Evolutionary conservation across 805 yeast genomes (phyloP).

Genomic region (Hanseniaspora guilliermondii): DNA sequence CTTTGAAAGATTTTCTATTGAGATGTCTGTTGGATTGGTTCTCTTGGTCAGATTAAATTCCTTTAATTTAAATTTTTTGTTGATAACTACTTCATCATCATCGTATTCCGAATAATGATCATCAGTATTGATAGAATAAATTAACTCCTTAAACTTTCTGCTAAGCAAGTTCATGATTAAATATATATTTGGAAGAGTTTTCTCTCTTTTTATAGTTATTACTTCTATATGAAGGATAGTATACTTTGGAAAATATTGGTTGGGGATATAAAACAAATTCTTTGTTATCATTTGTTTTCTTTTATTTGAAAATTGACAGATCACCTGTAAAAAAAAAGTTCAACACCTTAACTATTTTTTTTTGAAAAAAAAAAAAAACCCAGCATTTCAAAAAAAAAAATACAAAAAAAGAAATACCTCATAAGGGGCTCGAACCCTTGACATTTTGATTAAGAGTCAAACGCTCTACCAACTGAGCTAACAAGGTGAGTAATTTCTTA

Average conservation of each 20-base stretch:
- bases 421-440: conserved; percentile 12
- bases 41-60: conserved; percentile 7
- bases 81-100: conserved; percentile 33
- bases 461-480: conserved; percentile 9
- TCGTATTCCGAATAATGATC: conserved; percentile 63
- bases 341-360: too few relatives aligned
- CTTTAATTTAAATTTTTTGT: conserved; percentile 31
- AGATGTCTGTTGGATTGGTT: not conserved
- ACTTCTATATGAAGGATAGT: too few relatives aligned
- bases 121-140: conserved; percentile 51
- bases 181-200: not conserved
- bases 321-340: not conserved
- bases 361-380: too few relatives aligned
- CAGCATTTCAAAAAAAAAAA: not conserved
- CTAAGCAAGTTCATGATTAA: conserved; percentile 29
- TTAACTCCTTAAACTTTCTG: conserved; percentile 43
- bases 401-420: not conserved
- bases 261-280: too few relatives aligned
- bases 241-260: too few relatives aligned
- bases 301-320: too few relatives aligned
- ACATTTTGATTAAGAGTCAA: conserved; percentile 8
- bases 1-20: not conserved
- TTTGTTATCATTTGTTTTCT: too few relatives aligned
- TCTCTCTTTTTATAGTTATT: too few relatives aligned
- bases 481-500: conserved; percentile 3